Evolutionary conservation across 306 rosid genomes (phyloP).

Genomic region (cucumber (Cucumis sativus)): DNA sequence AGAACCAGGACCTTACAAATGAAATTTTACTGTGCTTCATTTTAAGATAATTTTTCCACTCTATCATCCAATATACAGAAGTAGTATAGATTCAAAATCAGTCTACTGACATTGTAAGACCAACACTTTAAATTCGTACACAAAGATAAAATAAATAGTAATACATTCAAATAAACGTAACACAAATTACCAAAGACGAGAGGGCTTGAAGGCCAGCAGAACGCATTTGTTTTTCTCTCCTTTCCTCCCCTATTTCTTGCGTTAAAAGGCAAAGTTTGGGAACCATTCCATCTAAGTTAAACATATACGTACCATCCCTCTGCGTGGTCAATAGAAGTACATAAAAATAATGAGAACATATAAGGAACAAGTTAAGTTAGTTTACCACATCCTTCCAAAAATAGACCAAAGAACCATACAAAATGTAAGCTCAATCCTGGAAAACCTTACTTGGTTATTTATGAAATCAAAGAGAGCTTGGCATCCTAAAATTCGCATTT

Average conservation of each 20-base stretch:
- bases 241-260: constrained; percentile 77
- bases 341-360: neutral
- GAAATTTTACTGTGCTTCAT: neutral
- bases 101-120: neutral
- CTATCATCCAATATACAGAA: neutral
- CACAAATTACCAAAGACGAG: constrained; percentile 62
- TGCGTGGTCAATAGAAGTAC: constrained; percentile 21
- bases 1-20: neutral
- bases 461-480: constrained; percentile 73
- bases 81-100: neutral
- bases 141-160: constrained; percentile 4
- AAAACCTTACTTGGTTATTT: constrained; percentile 64
- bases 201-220: constrained; percentile 73
- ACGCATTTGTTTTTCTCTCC: constrained; percentile 32
- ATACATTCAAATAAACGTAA: neutral
- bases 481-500: constrained; percentile 84
- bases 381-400: neutral
- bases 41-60: neutral
- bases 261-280: constrained; percentile 80
- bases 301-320: constrained; percentile 69
- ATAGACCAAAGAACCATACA: neutral
- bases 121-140: neutral
- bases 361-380: neutral
- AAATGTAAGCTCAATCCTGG: neutral
- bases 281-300: constrained; percentile 65